Base-by-base conservation (phyloP, 1,139 yeast species). In the Arxiozyma bovina region DNA sequence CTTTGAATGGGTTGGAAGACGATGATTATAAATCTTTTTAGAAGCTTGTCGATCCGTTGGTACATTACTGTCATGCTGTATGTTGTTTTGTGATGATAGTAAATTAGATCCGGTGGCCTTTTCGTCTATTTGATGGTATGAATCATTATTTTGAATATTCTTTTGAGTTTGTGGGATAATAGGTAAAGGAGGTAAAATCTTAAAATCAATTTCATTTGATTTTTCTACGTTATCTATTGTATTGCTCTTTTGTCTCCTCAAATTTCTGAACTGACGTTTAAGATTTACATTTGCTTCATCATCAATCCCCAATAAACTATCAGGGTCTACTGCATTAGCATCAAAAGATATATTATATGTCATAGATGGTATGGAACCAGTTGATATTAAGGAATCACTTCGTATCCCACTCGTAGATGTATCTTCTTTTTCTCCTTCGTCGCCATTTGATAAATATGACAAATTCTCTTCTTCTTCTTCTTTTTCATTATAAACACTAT, bases 251-350 rank as follows among this genome's bases (percentile, higher is more conserved):
- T 22, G 53, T 21, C 53, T 58, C 41, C 59, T 58, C 12, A 68
- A 48, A 50, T 67, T 68, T 51, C 58, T 61, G n/a, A 60, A 63
- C 51, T 68, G 71, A 43, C 60, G 42, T 53, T 65, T 68, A 21
- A 68, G 52, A 54, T 63, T 63, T 21, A 67, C 70, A 52, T 67
- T 67, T 11, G 69, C 70, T 34, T 63, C 62, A 11, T 57, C 52
- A 56, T 68, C 71, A 20, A 68, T 61, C 1, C 70, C 70, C n/a
- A 68, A 55, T 21, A 61, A 51, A 18, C 55, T 52, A 53, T 66
- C 69, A 9, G 63, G 52, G 42, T 62, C 60, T 4, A 50, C 54
- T 18, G 56, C 51, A 23, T 56, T 58, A 17, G 58, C 57, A 40
- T 63, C 66, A 43, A 67, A 59, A 1, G 70, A 65, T 18, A 64